Percentiles rank a stretch among this genome's conserved stretches.
These are phyloP conservation scores for Trichoderma gracile DNA, from an alignment of 2,329 filamentous ascomycete genomes.

Conservation along the genomic window DNA sequence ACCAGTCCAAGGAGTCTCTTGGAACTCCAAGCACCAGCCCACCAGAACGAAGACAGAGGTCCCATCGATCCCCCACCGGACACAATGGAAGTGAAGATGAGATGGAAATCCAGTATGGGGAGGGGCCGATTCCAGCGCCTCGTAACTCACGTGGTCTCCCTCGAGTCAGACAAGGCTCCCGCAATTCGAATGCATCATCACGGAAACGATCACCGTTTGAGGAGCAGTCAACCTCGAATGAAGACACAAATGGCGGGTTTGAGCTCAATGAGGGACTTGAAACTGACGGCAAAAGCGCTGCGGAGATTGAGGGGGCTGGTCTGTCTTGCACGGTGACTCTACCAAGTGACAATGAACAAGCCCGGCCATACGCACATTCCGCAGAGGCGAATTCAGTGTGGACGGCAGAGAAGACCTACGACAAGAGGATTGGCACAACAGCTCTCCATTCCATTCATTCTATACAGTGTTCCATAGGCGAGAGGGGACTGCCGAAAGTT, in stretches of 20 bases:
- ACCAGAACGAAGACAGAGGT: background rate
- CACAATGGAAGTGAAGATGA: background rate
- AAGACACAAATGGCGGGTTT: background rate
- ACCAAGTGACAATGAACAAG: background rate
- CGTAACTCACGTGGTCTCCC: background rate
- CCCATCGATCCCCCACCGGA: background rate
- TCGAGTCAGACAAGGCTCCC: background rate
- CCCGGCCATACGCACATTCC: background rate
- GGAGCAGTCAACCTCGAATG: background rate
- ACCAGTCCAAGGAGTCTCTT: background rate
- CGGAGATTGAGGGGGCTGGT: background rate
- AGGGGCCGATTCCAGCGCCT: background rate
- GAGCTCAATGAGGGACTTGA: background rate
- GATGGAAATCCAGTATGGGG: background rate
- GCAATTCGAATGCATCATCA: background rate
- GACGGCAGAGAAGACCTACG: background rate
- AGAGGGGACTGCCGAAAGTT: background rate
- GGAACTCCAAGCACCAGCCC: background rate
- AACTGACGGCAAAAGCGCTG: background rate
- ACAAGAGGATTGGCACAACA: slow-evolving; percentile 2
- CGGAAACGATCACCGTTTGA: background rate
- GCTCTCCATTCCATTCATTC: background rate
- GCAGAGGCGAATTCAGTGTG: background rate
- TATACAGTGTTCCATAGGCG: background rate
- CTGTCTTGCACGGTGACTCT: background rate